Percentiles rank a stretch among this genome's conserved stretches.
Conservation (phyloP, 495 filamentous ascomycete species). For the Penicillium robsamsonii region DNA sequence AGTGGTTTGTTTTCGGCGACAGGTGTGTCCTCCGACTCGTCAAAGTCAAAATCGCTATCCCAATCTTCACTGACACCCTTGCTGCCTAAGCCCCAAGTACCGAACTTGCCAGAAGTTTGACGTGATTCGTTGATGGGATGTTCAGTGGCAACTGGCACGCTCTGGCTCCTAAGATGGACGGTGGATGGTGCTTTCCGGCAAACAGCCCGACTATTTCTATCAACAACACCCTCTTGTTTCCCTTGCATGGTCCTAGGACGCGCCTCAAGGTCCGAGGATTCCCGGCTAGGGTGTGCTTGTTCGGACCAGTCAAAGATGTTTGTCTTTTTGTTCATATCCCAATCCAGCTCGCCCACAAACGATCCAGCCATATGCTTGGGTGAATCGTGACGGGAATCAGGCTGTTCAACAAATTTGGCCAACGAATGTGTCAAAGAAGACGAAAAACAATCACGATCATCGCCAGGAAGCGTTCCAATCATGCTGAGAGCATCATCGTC, state of each 20-base stretch:
- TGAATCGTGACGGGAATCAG: neutral
- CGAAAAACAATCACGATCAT: conserved; percentile 15
- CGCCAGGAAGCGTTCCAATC: conserved; percentile 34
- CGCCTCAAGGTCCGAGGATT: conserved; percentile 50
- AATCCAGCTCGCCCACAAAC: conserved; percentile 16
- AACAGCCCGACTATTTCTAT: conserved; percentile 68
- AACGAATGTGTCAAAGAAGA: conserved; percentile 3
- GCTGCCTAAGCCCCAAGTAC: conserved; percentile 81
- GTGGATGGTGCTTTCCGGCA: conserved; percentile 74
- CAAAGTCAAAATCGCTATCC: conserved; percentile 83
- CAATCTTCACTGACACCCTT: conserved; percentile 82
- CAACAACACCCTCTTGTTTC: conserved; percentile 67
- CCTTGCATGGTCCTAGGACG: conserved; percentile 89
- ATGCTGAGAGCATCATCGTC: conserved; percentile 36
- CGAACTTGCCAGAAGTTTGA: conserved; percentile 73
- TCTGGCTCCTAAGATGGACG: conserved; percentile 87
- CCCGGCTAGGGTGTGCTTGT: conserved; percentile 54
- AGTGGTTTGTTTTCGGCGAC: conserved; percentile 28
- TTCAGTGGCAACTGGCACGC: conserved; percentile 84
- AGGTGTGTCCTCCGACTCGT: conserved; percentile 46
- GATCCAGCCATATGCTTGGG: conserved; percentile 1
- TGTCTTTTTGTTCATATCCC: conserved; percentile 29
- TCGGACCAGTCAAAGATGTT: conserved; percentile 88
- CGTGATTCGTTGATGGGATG: conserved; percentile 50
- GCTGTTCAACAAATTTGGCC: conserved; percentile 9